Conservation (phyloP, 176 grass and related monocot genomes). For the Puya raimondii region DNA sequence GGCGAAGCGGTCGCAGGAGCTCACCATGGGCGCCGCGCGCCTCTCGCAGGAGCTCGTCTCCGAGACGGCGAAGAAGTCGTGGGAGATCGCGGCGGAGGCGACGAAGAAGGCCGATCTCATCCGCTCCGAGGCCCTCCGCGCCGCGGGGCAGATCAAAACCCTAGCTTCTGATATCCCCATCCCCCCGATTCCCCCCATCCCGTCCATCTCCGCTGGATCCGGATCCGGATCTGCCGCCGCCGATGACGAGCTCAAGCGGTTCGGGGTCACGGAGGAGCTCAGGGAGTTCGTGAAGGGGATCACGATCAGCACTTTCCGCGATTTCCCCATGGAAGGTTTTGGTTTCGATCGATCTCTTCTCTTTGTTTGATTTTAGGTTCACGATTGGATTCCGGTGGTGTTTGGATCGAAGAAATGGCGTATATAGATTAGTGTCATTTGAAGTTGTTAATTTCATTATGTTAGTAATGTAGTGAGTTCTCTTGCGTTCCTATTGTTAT, state of each 20-base stretch:
- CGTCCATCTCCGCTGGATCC: slow-evolving; percentile 21
- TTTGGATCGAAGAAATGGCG: too few species aligned
- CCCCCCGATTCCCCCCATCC: slow-evolving; percentile 47
- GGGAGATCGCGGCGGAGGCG: slow-evolving; percentile 82
- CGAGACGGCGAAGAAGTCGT: slow-evolving; percentile 77
- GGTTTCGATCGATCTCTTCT: neutral
- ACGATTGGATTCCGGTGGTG: too few species aligned
- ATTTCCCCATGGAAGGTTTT: slow-evolving; percentile 89
- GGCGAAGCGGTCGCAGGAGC: slow-evolving; percentile 53
- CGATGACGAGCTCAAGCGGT: slow-evolving; percentile 40
- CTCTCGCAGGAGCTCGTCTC: slow-evolving; percentile 77
- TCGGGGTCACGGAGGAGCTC: slow-evolving; percentile 80
- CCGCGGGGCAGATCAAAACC: slow-evolving; percentile 88
- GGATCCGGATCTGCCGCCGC: slow-evolving; percentile 6
- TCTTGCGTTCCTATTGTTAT: neutral
- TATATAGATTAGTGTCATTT: too few species aligned
- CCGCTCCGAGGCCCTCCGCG: slow-evolving; percentile 19
- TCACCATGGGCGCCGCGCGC: slow-evolving; percentile 20
- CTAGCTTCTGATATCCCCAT: slow-evolving; percentile 68
- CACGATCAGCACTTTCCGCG: slow-evolving; percentile 80
- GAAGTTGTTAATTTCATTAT: too few species aligned
- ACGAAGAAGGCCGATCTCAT: slow-evolving; percentile 91
- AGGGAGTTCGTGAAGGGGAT: slow-evolving; percentile 92
- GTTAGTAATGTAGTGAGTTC: too few species aligned
- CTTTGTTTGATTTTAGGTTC: slow-evolving; percentile 15